Evolutionary conservation across 2,329 filamentous ascomycete species (phyloP).

Genomic region (Venturia pyrina): DNA sequence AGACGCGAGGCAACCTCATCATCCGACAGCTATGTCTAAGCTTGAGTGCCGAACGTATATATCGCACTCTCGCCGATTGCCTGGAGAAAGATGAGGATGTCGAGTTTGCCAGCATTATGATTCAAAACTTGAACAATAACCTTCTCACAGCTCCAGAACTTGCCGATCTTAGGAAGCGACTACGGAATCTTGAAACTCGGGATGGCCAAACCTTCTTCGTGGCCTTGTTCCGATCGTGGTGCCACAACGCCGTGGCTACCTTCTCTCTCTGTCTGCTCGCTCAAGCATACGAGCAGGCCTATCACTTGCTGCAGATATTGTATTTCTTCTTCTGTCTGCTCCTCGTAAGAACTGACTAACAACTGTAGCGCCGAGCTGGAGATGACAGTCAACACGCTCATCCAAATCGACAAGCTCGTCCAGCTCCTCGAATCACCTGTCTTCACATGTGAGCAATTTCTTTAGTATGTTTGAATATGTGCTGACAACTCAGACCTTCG

Average conservation of each 20-base stretch:
- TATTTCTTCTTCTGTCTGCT: constrained; percentile 32
- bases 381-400: constrained; percentile 98
- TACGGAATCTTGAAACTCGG: constrained; percentile 83
- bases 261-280: constrained; percentile 93
- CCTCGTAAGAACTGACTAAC: constrained; percentile 18
- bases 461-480: neutral
- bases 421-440: constrained; percentile 95
- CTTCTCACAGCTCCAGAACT: constrained; percentile 94
- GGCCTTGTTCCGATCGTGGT: constrained; percentile 91
- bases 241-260: constrained; percentile 94
- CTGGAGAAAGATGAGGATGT: constrained; percentile 97
- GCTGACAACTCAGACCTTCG: constrained; percentile 59
- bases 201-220: constrained; percentile 96
- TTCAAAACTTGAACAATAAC: constrained; percentile 98
- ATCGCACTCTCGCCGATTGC: constrained; percentile 88
- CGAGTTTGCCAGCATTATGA: constrained; percentile 98
- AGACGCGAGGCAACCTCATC: constrained; percentile 89
- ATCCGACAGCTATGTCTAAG: constrained; percentile 91
- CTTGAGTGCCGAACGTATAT: constrained; percentile 88
- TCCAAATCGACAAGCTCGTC: constrained; percentile 97
- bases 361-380: constrained; percentile 75
- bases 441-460: constrained; percentile 67
- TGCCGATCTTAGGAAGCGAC: constrained; percentile 76
- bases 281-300: constrained; percentile 96
- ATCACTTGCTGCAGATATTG: constrained; percentile 93